These are phyloP conservation scores for Ephemerocybe angulata DNA, from an alignment of 768 basidiomycete species.

Conservation along the genomic window DNA sequence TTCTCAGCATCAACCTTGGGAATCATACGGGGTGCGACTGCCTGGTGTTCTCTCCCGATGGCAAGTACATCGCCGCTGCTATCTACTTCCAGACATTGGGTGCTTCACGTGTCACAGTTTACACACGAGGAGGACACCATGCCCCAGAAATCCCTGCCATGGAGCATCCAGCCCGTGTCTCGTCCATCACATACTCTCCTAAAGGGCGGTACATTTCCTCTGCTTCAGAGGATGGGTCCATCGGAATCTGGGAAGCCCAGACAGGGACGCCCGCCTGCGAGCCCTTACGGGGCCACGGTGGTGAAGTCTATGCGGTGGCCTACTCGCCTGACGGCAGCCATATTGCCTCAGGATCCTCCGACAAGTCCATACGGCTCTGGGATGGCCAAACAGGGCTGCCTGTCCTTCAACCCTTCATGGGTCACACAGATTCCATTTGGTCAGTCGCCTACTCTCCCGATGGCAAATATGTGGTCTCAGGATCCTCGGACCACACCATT, in stretches of 20 bases:
- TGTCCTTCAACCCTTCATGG: constrained; percentile 3
- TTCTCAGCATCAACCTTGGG: too few relatives aligned
- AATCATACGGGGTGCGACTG: too few relatives aligned
- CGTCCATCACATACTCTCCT: too few relatives aligned
- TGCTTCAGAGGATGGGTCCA: constrained; percentile 22
- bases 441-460: constrained; percentile 15
- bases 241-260: constrained; percentile 12
- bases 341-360: constrained; percentile 17
- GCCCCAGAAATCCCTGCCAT: too few relatives aligned
- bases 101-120: too few relatives aligned
- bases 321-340: constrained; percentile 17
- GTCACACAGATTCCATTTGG: constrained; percentile 8
- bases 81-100: too few relatives aligned
- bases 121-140: too few relatives aligned
- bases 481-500: constrained; percentile 14
- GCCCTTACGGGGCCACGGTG: constrained; percentile 6
- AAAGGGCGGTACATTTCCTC: too few relatives aligned
- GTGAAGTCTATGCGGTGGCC: constrained; percentile 9
- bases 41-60: too few relatives aligned
- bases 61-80: too few relatives aligned
- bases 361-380: constrained; percentile 17
- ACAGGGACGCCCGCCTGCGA: constrained; percentile 7
- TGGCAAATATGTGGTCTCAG: constrained; percentile 11
- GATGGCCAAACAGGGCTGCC: constrained; percentile 7
- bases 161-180: too few relatives aligned